A percentile compares a stretch with the other conserved stretches of the same genome.
These are phyloP conservation scores for Pleurotus djamor DNA, from an alignment of 768 basidiomycete species.

Conservation along the genomic window DNA sequence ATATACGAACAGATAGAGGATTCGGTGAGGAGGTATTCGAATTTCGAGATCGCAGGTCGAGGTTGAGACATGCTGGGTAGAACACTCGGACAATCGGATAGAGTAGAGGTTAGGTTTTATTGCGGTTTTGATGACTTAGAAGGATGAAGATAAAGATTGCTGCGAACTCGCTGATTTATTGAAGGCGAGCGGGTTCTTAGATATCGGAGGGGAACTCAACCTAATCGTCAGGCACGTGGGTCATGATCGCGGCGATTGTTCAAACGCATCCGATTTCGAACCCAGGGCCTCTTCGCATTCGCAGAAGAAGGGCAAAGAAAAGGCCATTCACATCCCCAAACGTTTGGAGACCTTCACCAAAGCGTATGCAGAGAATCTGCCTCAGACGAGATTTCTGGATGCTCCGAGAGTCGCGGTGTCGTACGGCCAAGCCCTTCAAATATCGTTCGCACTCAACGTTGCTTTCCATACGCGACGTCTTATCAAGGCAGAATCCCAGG, in stretches of 20 bases:
- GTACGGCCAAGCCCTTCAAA: no score
- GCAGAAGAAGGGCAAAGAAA: conserved; percentile 11
- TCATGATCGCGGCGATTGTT: conserved; percentile 6
- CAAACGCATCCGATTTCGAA: not conserved
- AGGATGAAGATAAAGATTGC: no score
- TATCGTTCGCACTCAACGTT: no score
- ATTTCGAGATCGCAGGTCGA: no score
- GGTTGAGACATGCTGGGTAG: no score
- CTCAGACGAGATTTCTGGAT: conserved; percentile 19
- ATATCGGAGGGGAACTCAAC: not conserved
- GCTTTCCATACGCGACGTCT: conserved; percentile 35
- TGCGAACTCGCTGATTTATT: not conserved
- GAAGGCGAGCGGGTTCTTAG: not conserved
- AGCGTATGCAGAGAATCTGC: conserved; percentile 25
- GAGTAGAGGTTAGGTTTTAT: no score
- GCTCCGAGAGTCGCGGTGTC: conserved; percentile 15
- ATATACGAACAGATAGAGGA: no score
- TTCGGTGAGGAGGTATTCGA: no score
- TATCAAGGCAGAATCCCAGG: no score
- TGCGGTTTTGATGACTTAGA: no score
- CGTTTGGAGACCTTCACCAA: conserved; percentile 23
- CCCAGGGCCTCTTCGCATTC: conserved; percentile 6
- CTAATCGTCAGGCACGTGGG: conserved; percentile 15
- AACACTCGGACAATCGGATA: no score
- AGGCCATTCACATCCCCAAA: conserved; percentile 13